Evolutionary conservation across 306 rosid species (phyloP), one percentile per base, ranked within the genome.

Genomic region (Vigna angularis): DNA sequence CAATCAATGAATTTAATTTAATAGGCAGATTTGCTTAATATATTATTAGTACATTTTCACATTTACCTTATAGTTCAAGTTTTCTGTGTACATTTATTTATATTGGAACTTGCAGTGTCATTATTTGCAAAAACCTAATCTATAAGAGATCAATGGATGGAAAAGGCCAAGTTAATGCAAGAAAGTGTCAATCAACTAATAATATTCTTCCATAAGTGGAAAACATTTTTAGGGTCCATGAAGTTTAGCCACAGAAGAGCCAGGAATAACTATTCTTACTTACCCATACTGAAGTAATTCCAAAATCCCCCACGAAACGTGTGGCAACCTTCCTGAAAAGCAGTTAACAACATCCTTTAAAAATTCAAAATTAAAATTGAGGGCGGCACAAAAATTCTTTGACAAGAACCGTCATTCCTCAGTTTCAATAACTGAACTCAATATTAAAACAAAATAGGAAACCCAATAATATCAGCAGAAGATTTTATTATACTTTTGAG

Each of bases 211-310:
- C 32, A 42, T 8, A 59, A 1, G 61, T 42, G 11, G 53, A 56
- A 77, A 80, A 71, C 24, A 70, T 26, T 82, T 30, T 61, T 71
- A 15, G 6, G 49, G 15, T 77, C 32, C 57, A 67, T 51, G 34
- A 80, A 74, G n/a, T 79, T 77, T 53, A 81, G 78, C 30, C 44
- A 55, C 12, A 72, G 50, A 47, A 48, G 81, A 76, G 69, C 49
- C 30, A 18, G 69, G 77, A 59, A 66, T 69, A 82, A 76, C 47
- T 45, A 78, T 17, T 79, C 89, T 86, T 85, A 90, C 97, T 86
- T 79, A 93, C 99, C 99, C 97, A 95, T 91, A 86, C 99, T 95
- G 85, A 93, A 95, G 89, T 93, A 91, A 89, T 95, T 95, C 97
- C 98, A 93, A 84, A 93, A 95, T 72, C 99, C 99, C 8, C 99